Evolutionary conservation across 176 grass and related monocot genomes (phyloP).

Genomic region (Oryza brachyantha): DNA sequence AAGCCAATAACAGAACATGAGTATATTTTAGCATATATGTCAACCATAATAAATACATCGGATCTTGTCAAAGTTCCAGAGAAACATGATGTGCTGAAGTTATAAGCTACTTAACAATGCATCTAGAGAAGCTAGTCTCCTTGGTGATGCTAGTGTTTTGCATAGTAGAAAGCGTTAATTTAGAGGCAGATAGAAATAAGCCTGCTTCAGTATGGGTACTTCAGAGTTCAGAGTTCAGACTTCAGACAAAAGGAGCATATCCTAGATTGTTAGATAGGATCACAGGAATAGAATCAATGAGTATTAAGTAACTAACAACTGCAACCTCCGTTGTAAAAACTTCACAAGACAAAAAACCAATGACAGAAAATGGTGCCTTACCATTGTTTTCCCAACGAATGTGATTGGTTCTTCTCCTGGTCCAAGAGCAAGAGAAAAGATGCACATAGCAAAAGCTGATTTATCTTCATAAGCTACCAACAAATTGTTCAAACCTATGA

Average conservation of each 20-base stretch:
- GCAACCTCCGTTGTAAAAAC: neutral
- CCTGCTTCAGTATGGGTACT: neutral
- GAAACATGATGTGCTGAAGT: neutral
- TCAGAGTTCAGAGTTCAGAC: too few species aligned
- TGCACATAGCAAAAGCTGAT: constrained; percentile 95
- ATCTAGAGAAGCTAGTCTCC: neutral
- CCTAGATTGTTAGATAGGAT: too few species aligned
- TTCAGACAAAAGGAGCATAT: too few species aligned
- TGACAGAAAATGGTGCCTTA: constrained; percentile 35
- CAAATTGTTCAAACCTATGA: constrained; percentile 86
- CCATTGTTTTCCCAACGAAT: constrained; percentile 83
- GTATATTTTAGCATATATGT: neutral
- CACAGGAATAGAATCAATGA: neutral
- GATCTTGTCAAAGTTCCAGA: neutral
- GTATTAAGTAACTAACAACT: neutral
- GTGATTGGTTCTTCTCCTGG: constrained; percentile 76
- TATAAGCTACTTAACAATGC: neutral
- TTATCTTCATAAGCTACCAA: constrained; percentile 95
- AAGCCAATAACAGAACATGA: neutral
- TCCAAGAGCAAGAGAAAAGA: constrained; percentile 96
- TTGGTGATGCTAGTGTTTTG: neutral
- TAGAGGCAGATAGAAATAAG: neutral
- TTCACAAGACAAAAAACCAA: neutral
- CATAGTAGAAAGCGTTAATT: neutral
- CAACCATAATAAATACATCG: neutral